Percentiles rank a stretch among this genome's conserved stretches.
Evolutionary conservation across 805 yeast genomes (phyloP).

Genomic region (Saccharomyces jurei): DNA sequence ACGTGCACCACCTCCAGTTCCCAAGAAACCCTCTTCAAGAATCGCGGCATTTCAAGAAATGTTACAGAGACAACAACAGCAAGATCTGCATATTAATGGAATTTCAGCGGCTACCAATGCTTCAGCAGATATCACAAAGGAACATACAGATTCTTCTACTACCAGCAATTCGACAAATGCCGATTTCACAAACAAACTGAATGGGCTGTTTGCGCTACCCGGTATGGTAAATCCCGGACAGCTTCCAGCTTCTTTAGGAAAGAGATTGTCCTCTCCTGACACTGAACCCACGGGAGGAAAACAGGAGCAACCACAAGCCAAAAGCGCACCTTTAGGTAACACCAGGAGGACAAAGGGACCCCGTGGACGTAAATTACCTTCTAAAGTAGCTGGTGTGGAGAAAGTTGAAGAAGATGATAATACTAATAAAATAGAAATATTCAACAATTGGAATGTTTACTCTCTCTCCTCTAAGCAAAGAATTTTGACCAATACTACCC

Average conservation of each 20-base stretch:
- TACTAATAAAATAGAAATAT: constrained; percentile 15
- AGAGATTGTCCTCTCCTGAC: constrained; percentile 10
- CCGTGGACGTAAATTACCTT: constrained; percentile 60
- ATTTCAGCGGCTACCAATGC: not conserved
- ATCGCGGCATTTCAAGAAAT: constrained; percentile 78
- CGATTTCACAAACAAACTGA: constrained; percentile 50
- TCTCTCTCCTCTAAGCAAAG: not conserved
- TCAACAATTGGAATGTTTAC: constrained; percentile 17
- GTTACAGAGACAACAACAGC: constrained; percentile 46
- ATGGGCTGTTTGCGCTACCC: constrained; percentile 53
- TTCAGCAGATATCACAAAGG: constrained; percentile 1
- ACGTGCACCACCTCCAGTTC: constrained; percentile 55
- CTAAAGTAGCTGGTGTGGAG: constrained; percentile 36
- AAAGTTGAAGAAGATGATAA: constrained; percentile 19
- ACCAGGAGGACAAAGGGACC: constrained; percentile 62
- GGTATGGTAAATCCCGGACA: constrained; percentile 35
- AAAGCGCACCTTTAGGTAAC: not conserved
- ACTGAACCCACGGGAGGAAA: not conserved
- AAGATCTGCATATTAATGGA: constrained; percentile 42
- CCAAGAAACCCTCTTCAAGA: constrained; percentile 68
- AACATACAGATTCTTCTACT: not conserved
- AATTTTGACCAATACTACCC: not conserved
- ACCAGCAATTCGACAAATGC: constrained; percentile 17
- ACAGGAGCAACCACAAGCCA: not conserved
- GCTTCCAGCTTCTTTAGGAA: constrained; percentile 18